Percentiles rank a stretch among this genome's conserved stretches.
phyloP scores from a whole-genome alignment of 1,284 basidiomycete genomes.

The Pisolithus thermaeus region DNA sequence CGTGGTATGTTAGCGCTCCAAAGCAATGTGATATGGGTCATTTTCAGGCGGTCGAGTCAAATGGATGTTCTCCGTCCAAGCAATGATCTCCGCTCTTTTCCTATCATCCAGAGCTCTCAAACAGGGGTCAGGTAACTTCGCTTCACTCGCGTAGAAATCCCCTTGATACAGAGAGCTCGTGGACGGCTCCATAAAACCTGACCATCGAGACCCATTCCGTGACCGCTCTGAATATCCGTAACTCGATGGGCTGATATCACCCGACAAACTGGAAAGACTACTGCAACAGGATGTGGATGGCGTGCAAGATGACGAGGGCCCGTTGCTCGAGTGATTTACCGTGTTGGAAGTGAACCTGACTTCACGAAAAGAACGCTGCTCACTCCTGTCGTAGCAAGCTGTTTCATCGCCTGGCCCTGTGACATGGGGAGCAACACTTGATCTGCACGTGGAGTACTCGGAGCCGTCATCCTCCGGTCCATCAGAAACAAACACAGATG shows the following conservation, averaged over 20 bases:
- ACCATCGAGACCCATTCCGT: constrained; percentile 1
- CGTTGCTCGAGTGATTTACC: neutral
- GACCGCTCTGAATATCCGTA: constrained; percentile 8
- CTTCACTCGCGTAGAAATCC: neutral
- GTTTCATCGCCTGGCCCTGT: neutral
- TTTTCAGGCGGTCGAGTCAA: constrained; percentile 19
- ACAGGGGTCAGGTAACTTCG: neutral
- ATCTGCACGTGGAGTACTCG: constrained; percentile 23
- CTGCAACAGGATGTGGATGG: constrained; percentile 21
- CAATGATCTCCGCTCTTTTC: constrained; percentile 13
- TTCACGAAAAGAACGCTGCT: neutral
- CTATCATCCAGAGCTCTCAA: constrained; percentile 6
- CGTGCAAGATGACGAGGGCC: constrained; percentile 4
- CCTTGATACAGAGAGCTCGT: constrained; percentile 2
- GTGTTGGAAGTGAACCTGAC: neutral
- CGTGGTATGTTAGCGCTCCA: neutral
- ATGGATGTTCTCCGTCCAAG: constrained; percentile 16
- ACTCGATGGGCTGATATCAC: constrained; percentile 3
- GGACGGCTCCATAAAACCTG: constrained; percentile 8
- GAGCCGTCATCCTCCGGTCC: constrained; percentile 8
- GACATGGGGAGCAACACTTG: constrained; percentile 3
- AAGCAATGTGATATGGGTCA: constrained; percentile 20
- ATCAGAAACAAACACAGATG: neutral
- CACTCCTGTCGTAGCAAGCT: neutral
- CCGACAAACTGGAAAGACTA: constrained; percentile 15